A percentile compares a stretch with the other conserved stretches of the same genome.
Evolutionary conservation across 768 basidiomycete species (phyloP).

Genomic region (Rhizopogon vesiculosus): DNA sequence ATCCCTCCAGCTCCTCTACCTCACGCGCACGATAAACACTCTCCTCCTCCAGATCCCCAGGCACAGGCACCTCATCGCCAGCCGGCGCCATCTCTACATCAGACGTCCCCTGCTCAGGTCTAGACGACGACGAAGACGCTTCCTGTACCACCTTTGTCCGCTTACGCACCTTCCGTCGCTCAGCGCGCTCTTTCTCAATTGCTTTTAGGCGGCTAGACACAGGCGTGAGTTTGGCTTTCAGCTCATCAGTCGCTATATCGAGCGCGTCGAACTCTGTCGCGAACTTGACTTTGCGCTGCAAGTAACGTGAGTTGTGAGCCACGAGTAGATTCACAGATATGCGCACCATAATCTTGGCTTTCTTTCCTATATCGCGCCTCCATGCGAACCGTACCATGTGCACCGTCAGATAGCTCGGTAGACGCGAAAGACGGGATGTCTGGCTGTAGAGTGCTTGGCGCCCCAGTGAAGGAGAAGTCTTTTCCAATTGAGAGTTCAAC

Average conservation of each 20-base stretch:
- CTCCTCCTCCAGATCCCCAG: conserved; percentile 55
- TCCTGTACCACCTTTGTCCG: conserved; percentile 48
- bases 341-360: conserved; percentile 93
- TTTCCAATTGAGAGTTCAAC: conserved; percentile 82
- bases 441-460: conserved; percentile 81
- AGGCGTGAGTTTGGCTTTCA: conserved; percentile 66
- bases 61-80: conserved; percentile 15
- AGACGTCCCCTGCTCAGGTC: conserved; percentile 14
- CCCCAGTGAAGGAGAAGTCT: conserved; percentile 73
- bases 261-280: conserved; percentile 82
- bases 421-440: conserved; percentile 72
- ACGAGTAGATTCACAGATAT: not conserved
- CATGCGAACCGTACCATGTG: conserved; percentile 98
- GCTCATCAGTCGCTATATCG: conserved; percentile 77
- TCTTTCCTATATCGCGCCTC: conserved; percentile 85
- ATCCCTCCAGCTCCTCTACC: conserved; percentile 51
- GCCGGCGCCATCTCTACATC: conserved; percentile 40
- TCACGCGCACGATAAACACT: conserved; percentile 60
- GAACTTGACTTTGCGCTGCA: conserved; percentile 88
- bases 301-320: not conserved
- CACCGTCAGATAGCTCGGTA: conserved; percentile 82
- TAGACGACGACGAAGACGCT: conserved; percentile 17
- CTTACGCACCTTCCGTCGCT: conserved; percentile 78
- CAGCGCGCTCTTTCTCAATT: conserved; percentile 77
- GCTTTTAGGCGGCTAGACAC: conserved; percentile 70